phyloP scores from a whole-genome alignment of 805 yeast species.

The Wickerhamiella alocasiicola region DNA sequence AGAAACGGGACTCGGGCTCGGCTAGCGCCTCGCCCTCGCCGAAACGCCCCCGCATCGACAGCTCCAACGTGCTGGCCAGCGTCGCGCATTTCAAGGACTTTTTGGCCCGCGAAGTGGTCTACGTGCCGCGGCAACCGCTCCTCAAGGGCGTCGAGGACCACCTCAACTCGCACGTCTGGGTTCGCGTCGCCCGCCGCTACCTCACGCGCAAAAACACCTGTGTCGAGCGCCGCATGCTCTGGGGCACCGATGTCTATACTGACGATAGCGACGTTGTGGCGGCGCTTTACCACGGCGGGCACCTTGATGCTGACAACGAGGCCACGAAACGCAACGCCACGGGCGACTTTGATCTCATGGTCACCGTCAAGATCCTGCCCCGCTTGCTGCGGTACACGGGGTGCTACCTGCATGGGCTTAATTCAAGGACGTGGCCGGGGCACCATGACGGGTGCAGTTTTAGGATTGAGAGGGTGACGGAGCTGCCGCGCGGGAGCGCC shows the following conservation, averaged over 20 bases:
- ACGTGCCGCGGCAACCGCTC: slow-evolving; percentile 26
- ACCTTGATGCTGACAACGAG: slow-evolving; percentile 30
- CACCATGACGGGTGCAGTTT: slow-evolving; percentile 72
- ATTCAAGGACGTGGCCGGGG: slow-evolving; percentile 60
- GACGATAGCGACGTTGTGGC: slow-evolving; percentile 83
- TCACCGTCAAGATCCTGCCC: slow-evolving; percentile 55
- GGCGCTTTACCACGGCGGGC: slow-evolving; percentile 64
- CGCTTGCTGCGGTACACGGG: slow-evolving; percentile 53
- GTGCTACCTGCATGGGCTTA: slow-evolving; percentile 50
- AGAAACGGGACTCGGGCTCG: neutral
- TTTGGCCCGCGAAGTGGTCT: slow-evolving; percentile 44
- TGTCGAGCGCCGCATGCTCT: slow-evolving; percentile 40
- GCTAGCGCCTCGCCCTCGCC: neutral
- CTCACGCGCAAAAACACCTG: slow-evolving; percentile 29
- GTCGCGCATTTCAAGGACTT: slow-evolving; percentile 35
- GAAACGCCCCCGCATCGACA: slow-evolving; percentile 26
- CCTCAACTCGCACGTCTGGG: slow-evolving; percentile 35
- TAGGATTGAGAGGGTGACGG: slow-evolving; percentile 43
- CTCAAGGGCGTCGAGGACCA: slow-evolving; percentile 24
- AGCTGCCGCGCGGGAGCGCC: slow-evolving; percentile 25
- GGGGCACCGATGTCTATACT: slow-evolving; percentile 92
- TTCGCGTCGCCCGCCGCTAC: slow-evolving; percentile 41
- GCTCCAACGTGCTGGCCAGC: slow-evolving; percentile 30
- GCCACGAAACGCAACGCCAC: slow-evolving; percentile 23
- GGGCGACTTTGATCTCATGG: slow-evolving; percentile 39